A percentile compares a stretch with the other conserved stretches of the same genome.
Evolutionary conservation across 345 rosid genomes (phyloP).

Genomic region (Cardiospermum halicacabum): DNA sequence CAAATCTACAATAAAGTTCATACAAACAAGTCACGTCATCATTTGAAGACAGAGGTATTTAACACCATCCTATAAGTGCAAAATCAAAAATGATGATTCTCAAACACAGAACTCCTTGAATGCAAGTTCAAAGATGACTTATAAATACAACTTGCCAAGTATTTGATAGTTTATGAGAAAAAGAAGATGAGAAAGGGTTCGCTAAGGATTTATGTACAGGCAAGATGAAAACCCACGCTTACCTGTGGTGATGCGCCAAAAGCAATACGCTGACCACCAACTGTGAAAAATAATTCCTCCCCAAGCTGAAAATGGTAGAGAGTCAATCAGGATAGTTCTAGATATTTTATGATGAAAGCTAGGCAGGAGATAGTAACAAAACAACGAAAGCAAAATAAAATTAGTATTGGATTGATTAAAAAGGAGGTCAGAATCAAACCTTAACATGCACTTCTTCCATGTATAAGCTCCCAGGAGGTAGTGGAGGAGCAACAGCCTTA

Average conservation of each 20-base stretch:
- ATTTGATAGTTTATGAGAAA: not conserved
- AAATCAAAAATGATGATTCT: not conserved
- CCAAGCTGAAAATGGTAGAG: conserved; percentile 61
- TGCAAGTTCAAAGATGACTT: not conserved
- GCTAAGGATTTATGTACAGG: not conserved
- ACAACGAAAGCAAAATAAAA: not conserved
- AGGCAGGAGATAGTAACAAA: not conserved
- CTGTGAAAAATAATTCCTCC: conserved; percentile 66
- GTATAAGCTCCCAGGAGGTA: conserved; percentile 72
- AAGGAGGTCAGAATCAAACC: conserved; percentile 50
- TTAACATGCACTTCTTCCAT: conserved; percentile 94
- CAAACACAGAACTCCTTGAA: not conserved
- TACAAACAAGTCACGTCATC: not conserved
- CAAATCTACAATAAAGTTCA: not conserved
- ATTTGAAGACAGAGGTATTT: not conserved
- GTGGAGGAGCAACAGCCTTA: conserved; percentile 77
- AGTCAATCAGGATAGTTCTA: not conserved
- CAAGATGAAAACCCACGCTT: conserved; percentile 18
- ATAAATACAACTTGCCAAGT: not conserved
- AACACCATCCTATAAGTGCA: not conserved
- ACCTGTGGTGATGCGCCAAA: conserved; percentile 99
- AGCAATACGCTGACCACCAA: conserved; percentile 87
- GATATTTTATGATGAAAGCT: conserved; percentile 4
- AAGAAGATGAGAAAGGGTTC: not conserved
- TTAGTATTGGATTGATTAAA: not conserved